Base-by-base conservation (phyloP, 208 protist genomes). In the Phytomonas francai region DNA sequence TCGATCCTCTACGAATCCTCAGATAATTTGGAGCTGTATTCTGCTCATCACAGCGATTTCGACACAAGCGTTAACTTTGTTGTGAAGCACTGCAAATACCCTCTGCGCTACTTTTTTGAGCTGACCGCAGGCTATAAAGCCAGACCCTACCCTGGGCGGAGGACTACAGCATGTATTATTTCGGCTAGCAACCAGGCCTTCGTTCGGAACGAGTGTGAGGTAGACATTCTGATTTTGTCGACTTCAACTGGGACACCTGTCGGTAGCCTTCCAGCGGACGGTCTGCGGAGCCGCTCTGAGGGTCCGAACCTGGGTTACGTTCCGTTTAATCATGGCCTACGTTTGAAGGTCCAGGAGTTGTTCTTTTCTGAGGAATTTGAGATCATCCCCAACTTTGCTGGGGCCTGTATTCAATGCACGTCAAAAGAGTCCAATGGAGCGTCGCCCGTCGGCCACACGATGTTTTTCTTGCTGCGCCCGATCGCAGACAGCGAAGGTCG, bases 341-440 rank as follows among this genome's bases (percentile, higher is more conserved):
- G 73, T 39, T 58, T 77, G 59, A 73, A 77, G 49, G 36, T 68
- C 36, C 65, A 70, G n/a, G 67, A 59, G 22, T 63, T 54, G 36
- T 64, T 68, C 45, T 9, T 70, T 60, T 77, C 73, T 7, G 73
- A 77, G 64, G 39, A 67, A 0, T 77, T 77, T 31, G 73, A 77
- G 63, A 73, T 77, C 49, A 68, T 73, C 68, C 49, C 60, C 32
- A 67, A 65, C 64, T 49, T 67, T 9, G 73, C 59, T 30, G 73
- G 73, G 34, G 68, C 68, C 63, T 67, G 71, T 7, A 70, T 77
- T 0, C 73, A 77, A 39, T 77, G 73, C 45, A 67, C 71, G 42
- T 39, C 34, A 39, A 39, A 39, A 9, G 34, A 39, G 34, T 39
- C 34, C 3, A 39, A 39, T 39, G 34, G 34, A 39, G 19, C 63